Evolutionary conservation across 192 early-diverging fungal genomes (phyloP).

Genomic region (Allomyces javanicus): DNA sequence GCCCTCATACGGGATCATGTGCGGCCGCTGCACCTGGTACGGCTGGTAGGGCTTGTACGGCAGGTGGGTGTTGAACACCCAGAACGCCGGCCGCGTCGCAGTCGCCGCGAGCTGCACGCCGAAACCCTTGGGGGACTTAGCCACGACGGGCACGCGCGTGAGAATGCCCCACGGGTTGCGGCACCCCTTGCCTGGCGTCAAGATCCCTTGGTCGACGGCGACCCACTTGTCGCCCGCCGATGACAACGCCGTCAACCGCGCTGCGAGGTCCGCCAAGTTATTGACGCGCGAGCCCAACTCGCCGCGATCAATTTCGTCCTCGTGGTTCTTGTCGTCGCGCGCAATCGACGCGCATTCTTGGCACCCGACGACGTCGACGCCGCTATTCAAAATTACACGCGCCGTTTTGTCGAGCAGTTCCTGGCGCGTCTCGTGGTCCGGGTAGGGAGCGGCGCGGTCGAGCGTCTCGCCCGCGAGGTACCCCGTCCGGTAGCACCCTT

Average conservation of each 20-base stretch:
- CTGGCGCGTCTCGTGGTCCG: slow-evolving; percentile 1
- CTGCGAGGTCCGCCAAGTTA: neutral
- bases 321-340: neutral
- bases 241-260: neutral
- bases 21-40: slow-evolving; percentile 10
- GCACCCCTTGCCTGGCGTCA: slow-evolving; percentile 3
- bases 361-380: slow-evolving; percentile 17
- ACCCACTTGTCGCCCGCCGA: slow-evolving; percentile 7
- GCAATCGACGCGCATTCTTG: slow-evolving; percentile 8
- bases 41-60: slow-evolving; percentile 19
- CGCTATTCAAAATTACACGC: slow-evolving; percentile 13
- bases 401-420: slow-evolving; percentile 11
- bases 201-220: slow-evolving; percentile 13
- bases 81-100: slow-evolving; percentile 12
- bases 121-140: slow-evolving; percentile 10
- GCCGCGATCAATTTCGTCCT: neutral
- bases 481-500: neutral
- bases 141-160: slow-evolving; percentile 15
- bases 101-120: slow-evolving; percentile 16
- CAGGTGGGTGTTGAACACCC: slow-evolving; percentile 18
- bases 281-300: neutral
- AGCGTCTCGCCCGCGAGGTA: neutral
- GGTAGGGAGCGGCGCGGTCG: neutral
- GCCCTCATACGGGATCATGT: slow-evolving; percentile 14
- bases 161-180: slow-evolving; percentile 17